phyloP scores from a whole-genome alignment of 1,284 basidiomycete species.

The Ceratobasidium sp. region DNA sequence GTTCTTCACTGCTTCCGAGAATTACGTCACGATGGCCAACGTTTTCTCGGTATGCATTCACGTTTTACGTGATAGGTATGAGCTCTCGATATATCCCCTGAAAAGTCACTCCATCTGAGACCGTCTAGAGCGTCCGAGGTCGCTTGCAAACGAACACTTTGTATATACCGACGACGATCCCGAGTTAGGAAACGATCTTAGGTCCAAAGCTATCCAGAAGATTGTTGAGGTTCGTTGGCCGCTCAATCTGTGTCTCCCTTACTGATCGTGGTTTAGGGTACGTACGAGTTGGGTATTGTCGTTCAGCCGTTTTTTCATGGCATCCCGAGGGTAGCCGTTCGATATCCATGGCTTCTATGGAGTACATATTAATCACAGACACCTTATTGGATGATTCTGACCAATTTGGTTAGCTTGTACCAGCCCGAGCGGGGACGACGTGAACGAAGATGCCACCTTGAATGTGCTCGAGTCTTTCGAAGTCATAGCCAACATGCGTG shows the following conservation, averaged over 20 bases:
- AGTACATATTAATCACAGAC: conserved; percentile 62
- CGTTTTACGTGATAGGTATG: conserved; percentile 86
- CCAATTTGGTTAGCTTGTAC: conserved; percentile 60
- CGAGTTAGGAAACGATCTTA: conserved; percentile 61
- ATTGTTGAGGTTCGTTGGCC: conserved; percentile 71
- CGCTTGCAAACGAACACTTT: conserved; percentile 89
- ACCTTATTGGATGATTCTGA: background rate
- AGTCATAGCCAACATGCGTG: conserved; percentile 72
- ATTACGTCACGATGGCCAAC: conserved; percentile 46
- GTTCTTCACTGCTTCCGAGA: conserved; percentile 52
- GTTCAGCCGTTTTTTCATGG: conserved; percentile 94
- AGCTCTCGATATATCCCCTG: conserved; percentile 24
- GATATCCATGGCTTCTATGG: conserved; percentile 86
- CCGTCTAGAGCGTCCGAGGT: conserved; percentile 79
- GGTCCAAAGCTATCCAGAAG: conserved; percentile 73
- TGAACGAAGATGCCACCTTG: conserved; percentile 42
- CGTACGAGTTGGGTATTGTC: conserved; percentile 82
- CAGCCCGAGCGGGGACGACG: conserved; percentile 69
- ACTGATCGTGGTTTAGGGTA: conserved; percentile 69
- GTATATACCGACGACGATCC: conserved; percentile 88
- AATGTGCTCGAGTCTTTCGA: conserved; percentile 63
- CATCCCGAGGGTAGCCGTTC: conserved; percentile 76
- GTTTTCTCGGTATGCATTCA: conserved; percentile 71
- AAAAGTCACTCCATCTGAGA: conserved; percentile 35
- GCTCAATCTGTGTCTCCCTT: conserved; percentile 17